Conservation (phyloP, 1,139 yeast genomes). For the Suhomyces atakaporum region DNA sequence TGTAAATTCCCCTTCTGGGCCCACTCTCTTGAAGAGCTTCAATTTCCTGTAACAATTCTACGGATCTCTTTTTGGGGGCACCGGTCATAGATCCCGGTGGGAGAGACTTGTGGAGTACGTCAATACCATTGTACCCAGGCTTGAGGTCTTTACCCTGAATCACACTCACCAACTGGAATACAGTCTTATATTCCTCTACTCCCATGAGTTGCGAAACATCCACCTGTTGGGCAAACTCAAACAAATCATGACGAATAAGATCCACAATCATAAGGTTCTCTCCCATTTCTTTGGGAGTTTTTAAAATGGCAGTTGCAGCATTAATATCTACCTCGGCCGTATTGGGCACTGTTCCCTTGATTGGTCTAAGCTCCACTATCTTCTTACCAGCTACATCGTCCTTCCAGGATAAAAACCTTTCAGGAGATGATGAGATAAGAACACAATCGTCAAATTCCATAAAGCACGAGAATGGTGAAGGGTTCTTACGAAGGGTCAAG, state of each 20-base stretch:
- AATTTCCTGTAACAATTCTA: conserved; percentile 69
- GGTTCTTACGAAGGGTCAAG: conserved; percentile 65
- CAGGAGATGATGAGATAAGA: conserved; percentile 90
- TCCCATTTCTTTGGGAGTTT: conserved; percentile 91
- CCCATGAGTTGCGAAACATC: conserved; percentile 78
- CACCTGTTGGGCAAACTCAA: conserved; percentile 67
- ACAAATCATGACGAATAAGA: conserved; percentile 87
- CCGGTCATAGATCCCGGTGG: conserved; percentile 99
- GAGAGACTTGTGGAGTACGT: conserved; percentile 71
- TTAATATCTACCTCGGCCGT: conserved; percentile 51
- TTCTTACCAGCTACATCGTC: conserved; percentile 31
- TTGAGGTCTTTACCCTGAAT: conserved; percentile 62
- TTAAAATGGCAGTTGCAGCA: conserved; percentile 63
- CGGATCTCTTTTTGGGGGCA: conserved; percentile 94
- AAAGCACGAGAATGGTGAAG: conserved; percentile 90
- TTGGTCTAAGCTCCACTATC: conserved; percentile 82
- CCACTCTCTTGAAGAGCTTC: conserved; percentile 42
- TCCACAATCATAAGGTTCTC: conserved; percentile 98
- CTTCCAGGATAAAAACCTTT: conserved; percentile 84
- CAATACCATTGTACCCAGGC: conserved; percentile 64
- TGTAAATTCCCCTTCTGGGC: conserved; percentile 79
- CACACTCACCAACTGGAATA: conserved; percentile 88
- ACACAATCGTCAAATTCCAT: conserved; percentile 71
- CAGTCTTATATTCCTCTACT: conserved; percentile 90
- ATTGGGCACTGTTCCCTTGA: conserved; percentile 90